Evolutionary conservation across 768 basidiomycete genomes (phyloP).

Genomic region (Rhodotorula diobovata): DNA sequence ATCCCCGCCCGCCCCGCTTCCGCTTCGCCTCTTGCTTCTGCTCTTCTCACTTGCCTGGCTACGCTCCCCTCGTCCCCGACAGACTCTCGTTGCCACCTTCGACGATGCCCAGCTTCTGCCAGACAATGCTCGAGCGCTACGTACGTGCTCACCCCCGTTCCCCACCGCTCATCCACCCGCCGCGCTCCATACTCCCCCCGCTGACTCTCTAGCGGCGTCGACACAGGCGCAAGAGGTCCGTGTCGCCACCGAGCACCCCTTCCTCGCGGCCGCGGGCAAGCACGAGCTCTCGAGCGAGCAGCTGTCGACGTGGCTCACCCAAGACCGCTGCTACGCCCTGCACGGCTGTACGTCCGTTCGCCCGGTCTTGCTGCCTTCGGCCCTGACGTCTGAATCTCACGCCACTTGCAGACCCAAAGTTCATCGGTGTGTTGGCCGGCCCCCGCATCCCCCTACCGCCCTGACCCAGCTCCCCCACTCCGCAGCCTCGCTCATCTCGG

Average conservation of each 20-base stretch:
- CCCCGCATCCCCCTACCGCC: no score
- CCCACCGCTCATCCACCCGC: not conserved
- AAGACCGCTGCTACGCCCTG: conserved; percentile 69
- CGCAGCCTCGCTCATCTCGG: conserved; percentile 54
- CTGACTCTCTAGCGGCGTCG: not conserved
- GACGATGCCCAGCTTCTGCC: not conserved
- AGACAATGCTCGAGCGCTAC: conserved; percentile 27
- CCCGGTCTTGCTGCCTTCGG: not conserved
- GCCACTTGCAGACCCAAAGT: conserved; percentile 54
- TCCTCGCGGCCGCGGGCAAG: conserved; percentile 59
- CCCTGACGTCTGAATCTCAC: no score
- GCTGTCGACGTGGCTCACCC: conserved; percentile 63
- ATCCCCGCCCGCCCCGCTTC: no score
- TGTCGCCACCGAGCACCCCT: conserved; percentile 57
- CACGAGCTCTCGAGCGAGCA: conserved; percentile 53
- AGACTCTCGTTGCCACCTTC: not conserved
- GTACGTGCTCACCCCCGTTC: not conserved
- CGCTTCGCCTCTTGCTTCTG: not conserved
- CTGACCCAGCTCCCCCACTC: not conserved
- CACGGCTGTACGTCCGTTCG: conserved; percentile 56
- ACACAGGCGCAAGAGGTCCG: conserved; percentile 23
- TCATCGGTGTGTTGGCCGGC: conserved; percentile 57
- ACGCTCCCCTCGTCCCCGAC: not conserved
- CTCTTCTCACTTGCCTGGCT: not conserved
- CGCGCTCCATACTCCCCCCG: not conserved